Evolutionary conservation across 2,329 filamentous ascomycete species (phyloP).

Genomic region (Leptographium procerum): DNA sequence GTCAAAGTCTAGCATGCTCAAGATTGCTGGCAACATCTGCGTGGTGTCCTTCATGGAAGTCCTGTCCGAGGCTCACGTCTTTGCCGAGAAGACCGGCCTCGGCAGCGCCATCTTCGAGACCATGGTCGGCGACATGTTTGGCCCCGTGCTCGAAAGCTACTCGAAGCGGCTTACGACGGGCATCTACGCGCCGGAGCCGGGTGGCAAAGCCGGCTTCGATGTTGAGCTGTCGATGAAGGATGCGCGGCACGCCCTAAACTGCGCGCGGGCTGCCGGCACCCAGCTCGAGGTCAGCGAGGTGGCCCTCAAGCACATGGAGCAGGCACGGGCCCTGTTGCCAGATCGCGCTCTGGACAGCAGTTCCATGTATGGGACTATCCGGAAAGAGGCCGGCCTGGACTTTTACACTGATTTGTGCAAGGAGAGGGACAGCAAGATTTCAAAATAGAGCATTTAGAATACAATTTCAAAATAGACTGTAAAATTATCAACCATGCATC

Average conservation of each 20-base stretch:
- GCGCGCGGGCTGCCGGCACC: background rate
- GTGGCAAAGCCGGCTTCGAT: constrained; percentile 4
- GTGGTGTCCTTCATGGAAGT: constrained; percentile 6
- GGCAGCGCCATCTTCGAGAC: constrained; percentile 1
- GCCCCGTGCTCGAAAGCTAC: constrained; percentile 6
- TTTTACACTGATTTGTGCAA: constrained; percentile 3
- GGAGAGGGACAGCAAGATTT: background rate
- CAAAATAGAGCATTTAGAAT: background rate
- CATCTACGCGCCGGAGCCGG: background rate
- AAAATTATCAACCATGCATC: background rate
- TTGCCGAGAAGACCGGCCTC: constrained; percentile 4
- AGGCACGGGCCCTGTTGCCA: background rate
- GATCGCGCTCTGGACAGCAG: constrained; percentile 4
- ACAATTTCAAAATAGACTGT: background rate
- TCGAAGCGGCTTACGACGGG: constrained; percentile 4
- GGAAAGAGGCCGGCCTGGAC: background rate
- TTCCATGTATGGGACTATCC: constrained; percentile 2
- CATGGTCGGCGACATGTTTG: constrained; percentile 5
- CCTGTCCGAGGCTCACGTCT: constrained; percentile 4
- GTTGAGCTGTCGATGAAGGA: constrained; percentile 2
- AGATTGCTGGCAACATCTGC: constrained; percentile 6
- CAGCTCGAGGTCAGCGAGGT: constrained; percentile 1
- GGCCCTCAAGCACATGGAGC: constrained; percentile 1
- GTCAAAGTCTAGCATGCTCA: constrained; percentile 1
- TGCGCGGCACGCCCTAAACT: constrained; percentile 2